phyloP scores from a whole-genome alignment of 108 stramenopile species.

The Epithemia pelagica region DNA sequence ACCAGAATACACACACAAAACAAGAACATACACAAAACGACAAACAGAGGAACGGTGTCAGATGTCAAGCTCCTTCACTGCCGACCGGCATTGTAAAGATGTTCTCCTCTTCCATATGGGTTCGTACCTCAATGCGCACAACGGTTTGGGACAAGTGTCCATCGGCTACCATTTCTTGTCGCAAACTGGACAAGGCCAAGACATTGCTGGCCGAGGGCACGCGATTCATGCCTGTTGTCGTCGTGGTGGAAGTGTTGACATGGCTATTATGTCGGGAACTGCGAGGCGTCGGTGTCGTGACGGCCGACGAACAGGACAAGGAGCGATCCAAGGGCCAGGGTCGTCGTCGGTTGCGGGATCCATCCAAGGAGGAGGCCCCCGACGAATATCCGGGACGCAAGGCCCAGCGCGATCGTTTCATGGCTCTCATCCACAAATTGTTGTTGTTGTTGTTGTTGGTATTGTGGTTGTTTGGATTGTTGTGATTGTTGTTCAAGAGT shows the following conservation, averaged over 20 bases:
- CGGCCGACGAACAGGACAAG: too few species aligned
- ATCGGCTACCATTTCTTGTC: constrained; percentile 9
- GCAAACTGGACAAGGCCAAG: not conserved
- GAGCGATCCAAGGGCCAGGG: too few species aligned
- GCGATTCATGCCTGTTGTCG: too few species aligned
- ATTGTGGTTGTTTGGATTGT: too few species aligned
- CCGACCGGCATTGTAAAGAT: not conserved
- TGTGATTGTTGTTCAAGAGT: too few species aligned
- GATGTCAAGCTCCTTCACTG: too few species aligned
- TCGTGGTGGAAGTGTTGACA: too few species aligned
- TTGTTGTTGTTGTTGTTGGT: too few species aligned
- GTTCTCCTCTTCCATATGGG: not conserved
- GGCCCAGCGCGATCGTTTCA: constrained; percentile 1
- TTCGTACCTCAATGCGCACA: constrained; percentile 34
- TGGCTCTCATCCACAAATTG: too few species aligned
- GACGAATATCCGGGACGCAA: constrained; percentile 13
- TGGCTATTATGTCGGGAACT: too few species aligned
- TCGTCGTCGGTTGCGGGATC: too few species aligned
- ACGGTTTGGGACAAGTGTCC: constrained; percentile 19
- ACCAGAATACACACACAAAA: not conserved
- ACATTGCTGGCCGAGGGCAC: not conserved
- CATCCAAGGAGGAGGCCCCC: constrained; percentile 13
- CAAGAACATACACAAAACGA: not conserved
- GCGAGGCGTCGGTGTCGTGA: too few species aligned
- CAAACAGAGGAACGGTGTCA: not conserved